Conservation (phyloP, 2,329 filamentous ascomycete genomes). For the Nemania sp. region DNA sequence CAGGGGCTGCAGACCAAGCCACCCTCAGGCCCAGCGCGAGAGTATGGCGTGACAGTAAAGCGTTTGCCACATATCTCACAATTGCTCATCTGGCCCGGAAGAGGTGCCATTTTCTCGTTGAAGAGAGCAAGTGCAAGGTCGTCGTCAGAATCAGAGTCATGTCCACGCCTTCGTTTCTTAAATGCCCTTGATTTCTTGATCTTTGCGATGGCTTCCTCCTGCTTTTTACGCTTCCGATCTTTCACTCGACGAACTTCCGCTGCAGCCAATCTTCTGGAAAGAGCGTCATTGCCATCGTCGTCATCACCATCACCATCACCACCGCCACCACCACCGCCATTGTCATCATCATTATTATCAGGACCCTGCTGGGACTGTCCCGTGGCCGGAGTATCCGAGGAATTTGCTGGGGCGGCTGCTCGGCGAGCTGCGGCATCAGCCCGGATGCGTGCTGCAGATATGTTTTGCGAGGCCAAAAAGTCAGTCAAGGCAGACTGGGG, state of each 20-base stretch:
- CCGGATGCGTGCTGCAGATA: slow-evolving; percentile 46
- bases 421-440: slow-evolving; percentile 40
- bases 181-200: slow-evolving; percentile 71
- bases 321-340: slow-evolving; percentile 26
- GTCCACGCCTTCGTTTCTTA: slow-evolving; percentile 63
- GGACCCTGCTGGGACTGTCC: slow-evolving; percentile 28
- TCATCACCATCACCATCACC: slow-evolving; percentile 34
- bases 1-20: slow-evolving; percentile 88
- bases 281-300: slow-evolving; percentile 26
- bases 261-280: slow-evolving; percentile 17
- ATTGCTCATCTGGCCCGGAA: slow-evolving; percentile 89
- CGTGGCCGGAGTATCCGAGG: slow-evolving; percentile 26
- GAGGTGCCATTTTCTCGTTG: slow-evolving; percentile 61
- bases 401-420: slow-evolving; percentile 33
- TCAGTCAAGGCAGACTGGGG: slow-evolving; percentile 50
- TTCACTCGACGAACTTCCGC: slow-evolving; percentile 33
- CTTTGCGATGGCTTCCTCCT: slow-evolving; percentile 68
- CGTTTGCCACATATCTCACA: slow-evolving; percentile 87
- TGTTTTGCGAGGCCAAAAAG: slow-evolving; percentile 49
- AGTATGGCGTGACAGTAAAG: slow-evolving; percentile 94
- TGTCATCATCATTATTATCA: slow-evolving; percentile 32
- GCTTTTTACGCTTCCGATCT: slow-evolving; percentile 64
- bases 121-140: slow-evolving; percentile 63
- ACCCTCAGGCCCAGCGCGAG: slow-evolving; percentile 82
- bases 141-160: slow-evolving; percentile 61